These are phyloP conservation scores for Helenozyma rhizophorensis DNA, from an alignment of 805 yeast genomes.

Conservation along the genomic window DNA sequence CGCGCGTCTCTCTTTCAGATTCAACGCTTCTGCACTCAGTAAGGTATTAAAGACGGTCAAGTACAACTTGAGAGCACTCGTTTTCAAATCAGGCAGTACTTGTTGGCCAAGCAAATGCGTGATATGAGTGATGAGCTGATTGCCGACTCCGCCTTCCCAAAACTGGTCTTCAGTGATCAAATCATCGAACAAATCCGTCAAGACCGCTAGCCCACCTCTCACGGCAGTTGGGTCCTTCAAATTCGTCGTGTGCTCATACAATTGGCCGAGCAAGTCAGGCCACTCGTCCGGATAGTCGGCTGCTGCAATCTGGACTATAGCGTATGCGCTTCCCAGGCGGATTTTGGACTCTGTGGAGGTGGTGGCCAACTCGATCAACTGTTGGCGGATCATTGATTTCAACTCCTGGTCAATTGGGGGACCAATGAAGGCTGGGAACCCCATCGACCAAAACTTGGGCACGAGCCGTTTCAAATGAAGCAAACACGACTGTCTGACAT, in stretches of 20 bases:
- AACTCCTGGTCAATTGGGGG: constrained; percentile 52
- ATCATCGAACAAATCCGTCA: constrained; percentile 81
- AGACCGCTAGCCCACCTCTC: constrained; percentile 54
- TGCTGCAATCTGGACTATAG: constrained; percentile 78
- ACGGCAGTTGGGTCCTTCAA: constrained; percentile 27
- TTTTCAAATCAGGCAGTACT: constrained; percentile 33
- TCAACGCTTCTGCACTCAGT: constrained; percentile 45
- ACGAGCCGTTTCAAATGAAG: constrained; percentile 65
- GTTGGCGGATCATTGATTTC: constrained; percentile 48
- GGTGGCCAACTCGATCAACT: constrained; percentile 46
- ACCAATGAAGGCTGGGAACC: constrained; percentile 69
- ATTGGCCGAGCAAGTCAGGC: constrained; percentile 60
- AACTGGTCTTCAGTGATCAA: constrained; percentile 82
- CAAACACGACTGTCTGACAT: constrained; percentile 58
- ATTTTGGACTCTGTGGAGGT: constrained; percentile 50
- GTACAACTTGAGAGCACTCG: constrained; percentile 49
- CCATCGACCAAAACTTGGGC: constrained; percentile 78
- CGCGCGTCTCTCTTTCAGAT: constrained; percentile 30
- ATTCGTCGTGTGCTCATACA: constrained; percentile 41
- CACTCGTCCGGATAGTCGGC: constrained; percentile 95
- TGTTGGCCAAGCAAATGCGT: constrained; percentile 33
- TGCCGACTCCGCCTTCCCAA: constrained; percentile 69
- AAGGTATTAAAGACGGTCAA: constrained; percentile 51
- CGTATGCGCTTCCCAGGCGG: constrained; percentile 63
- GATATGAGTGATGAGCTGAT: constrained; percentile 48